Evolutionary conservation across 2,329 filamentous ascomycete species (phyloP), one percentile per base, ranked within the genome.

Genomic region (Aspergillus oerlinghausenensis): DNA sequence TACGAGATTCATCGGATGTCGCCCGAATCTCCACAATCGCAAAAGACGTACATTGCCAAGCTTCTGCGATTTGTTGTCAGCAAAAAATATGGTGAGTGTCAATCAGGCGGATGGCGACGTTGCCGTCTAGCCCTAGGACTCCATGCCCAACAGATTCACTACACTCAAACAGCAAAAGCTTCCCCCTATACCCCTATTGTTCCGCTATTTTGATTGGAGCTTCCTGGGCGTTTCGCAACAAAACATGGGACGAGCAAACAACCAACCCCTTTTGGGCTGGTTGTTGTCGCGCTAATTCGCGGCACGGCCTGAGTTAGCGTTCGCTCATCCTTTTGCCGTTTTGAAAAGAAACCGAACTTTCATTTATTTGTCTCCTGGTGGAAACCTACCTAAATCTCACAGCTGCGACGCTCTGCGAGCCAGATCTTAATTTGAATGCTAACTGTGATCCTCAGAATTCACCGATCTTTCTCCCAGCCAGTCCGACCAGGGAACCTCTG

Each of bases 1-100:
- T 82, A 93, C 60, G 84, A 85, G 60, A 85, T 88, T 54, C 88
- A 91, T 70, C 88, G 89, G 69, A 88, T 89, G 28, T 90, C 90
- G 5, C 78, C 83, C 47, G 84, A 85, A 56, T 84, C 83, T 35
- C 84, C 88, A 4, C 88, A 92, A 65, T 88, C 84, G 60, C 86
- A 90, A 63, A 87, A 88, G 68, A 83, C 85, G 66, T 92, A 89
- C 69, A 81, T 97, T 47, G 87, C 88, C 51, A 82, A 87, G 25
- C 87, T 96, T 62, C 75, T 96, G 56, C 83, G 86, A 67, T 85
- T 86, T 40, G 84, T 92, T 40, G 83, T 94, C 62, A 76, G 82
- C 50, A 81, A 81, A 65, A 83, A 84, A 73, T 82, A 83, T 79
- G 88, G 90, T 93, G 76, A 80, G 84, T 80, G 38, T 52, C 49